These are phyloP conservation scores for Malassezia yamatoensis DNA, from an alignment of 1,284 basidiomycete genomes.

Conservation along the genomic window DNA sequence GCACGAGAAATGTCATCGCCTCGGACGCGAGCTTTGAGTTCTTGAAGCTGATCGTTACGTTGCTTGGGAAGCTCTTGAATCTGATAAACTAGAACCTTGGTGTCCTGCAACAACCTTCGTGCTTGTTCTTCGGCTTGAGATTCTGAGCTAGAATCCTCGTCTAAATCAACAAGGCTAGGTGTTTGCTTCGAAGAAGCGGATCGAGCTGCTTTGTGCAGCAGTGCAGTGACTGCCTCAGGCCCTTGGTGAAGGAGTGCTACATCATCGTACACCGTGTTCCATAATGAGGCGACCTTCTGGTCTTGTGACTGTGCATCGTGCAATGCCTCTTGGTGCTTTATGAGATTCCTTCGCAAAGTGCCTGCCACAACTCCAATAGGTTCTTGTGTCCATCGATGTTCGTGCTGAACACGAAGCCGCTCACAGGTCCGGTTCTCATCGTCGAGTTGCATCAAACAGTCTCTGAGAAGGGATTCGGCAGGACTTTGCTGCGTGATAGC, in stretches of 20 bases:
- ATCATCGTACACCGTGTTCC: slow-evolving; percentile 63
- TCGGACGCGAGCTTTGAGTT: slow-evolving; percentile 94
- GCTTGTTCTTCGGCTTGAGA: neutral
- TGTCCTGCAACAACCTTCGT: neutral
- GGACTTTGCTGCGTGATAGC: slow-evolving; percentile 15
- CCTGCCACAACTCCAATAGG: slow-evolving; percentile 54
- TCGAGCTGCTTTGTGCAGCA: slow-evolving; percentile 52
- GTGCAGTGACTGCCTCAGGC: slow-evolving; percentile 58
- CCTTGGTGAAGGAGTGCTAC: slow-evolving; percentile 57
- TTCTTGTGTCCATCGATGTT: slow-evolving; percentile 78
- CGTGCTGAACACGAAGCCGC: slow-evolving; percentile 59
- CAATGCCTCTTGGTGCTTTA: slow-evolving; percentile 64
- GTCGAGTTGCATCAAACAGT: slow-evolving; percentile 27
- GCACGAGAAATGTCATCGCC: slow-evolving; percentile 91
- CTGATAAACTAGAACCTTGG: neutral
- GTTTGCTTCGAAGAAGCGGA: neutral
- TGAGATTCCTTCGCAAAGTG: slow-evolving; percentile 68
- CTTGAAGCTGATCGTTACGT: slow-evolving; percentile 73
- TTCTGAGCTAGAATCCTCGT: neutral
- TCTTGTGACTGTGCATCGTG: slow-evolving; percentile 71
- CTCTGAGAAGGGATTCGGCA: slow-evolving; percentile 17
- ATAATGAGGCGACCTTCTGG: slow-evolving; percentile 63
- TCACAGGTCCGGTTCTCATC: slow-evolving; percentile 50
- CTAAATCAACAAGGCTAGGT: slow-evolving; percentile 17
- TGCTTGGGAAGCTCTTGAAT: slow-evolving; percentile 52